Evolutionary conservation across 257 asterid species (phyloP), one percentile per base, ranked within the genome.

Genomic region (Voacanga thouarsii): DNA sequence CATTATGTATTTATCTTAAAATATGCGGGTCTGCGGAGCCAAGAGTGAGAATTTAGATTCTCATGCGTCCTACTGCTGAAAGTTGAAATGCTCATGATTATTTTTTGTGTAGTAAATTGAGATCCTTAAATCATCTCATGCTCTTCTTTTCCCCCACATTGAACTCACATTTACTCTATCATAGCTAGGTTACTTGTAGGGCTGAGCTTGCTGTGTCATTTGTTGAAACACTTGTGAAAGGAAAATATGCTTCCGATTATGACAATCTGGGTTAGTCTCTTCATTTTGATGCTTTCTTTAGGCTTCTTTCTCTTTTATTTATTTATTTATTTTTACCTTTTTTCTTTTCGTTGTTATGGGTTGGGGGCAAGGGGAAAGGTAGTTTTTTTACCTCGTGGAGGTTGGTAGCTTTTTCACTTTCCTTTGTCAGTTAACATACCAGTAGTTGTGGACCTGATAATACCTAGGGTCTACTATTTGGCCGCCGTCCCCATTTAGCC

Each of bases 181-280:
- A 71, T 69, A 79, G 79, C 75, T 84, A 95, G 99, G 90, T 91
- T 76, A 95, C 97, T 8, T 95, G 99, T 85, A 98, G 98, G 77
- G 89, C 96, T 59, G 99, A 95, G 91, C 98, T 95, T 86, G 97
- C 97, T 71, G 86, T 91, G 80, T 45, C 89, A 87, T 95, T 89
- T 49, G 96, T 91, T 79, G 99, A 91, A 66, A 89, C 91, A 53
- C 98, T 95, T 77, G 91, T 87, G 72, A 93, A 93, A 85, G 98
- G 96, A 80, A 90, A 90, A 77, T n/a, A 85, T 82, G 85, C 94
- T 61, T 95, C 80, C 47, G 83, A 89, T 43, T 93, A 90, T 12
- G 89, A 90, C 72, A 82, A 83, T 79, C 91, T 95, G 82, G 99
- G 99, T 93, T n/a, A n/a, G n/a, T n/a, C n/a, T n/a, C n/a, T n/a